Evolutionary conservation across 257 asterid genomes (phyloP), one percentile per base, ranked within the genome.

Genomic region (Lithospermum erythrorhizon): DNA sequence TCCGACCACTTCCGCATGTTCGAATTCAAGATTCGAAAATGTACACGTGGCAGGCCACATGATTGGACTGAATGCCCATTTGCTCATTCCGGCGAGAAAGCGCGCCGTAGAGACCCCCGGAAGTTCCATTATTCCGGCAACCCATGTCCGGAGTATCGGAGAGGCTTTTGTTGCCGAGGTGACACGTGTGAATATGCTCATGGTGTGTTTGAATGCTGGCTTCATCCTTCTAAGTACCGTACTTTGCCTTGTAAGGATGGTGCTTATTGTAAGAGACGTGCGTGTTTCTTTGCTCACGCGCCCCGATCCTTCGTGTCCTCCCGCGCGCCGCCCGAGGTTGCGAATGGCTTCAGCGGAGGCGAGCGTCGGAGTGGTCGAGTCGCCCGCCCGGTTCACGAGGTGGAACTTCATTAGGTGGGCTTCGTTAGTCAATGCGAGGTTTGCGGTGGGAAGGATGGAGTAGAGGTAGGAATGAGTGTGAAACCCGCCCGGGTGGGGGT

Each of bases 31-130:
- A 95, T 89, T 61, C 70, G 76, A 73, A 76, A 72, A 37, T 89
- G 97, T 78, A 67, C 82, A 17, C 79, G 87, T 20, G 82, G 84
- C 24, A 75, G 94, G 75, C 81, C 95, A 41, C 97, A 89, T 56
- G 97, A 86, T 82, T 89, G 97, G 97, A 89, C 97, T 18, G 95
- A 79, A 63, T 89, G 96, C 67, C 96, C 95, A 17, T 89, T 68
- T 65, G 96, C 95, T 0, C 96, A 89, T 53, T 95, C 96, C 6
- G 96, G 95, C 3, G 96, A 89, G 79, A 89, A 89, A 79, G 96
- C 96, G 57, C 84, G 94, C 57, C 84, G 97, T 63, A 55, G 97
- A 66, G 95, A 89, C 63, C 97, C 97, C 6, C 68, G 86, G 6
- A 81, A 75, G 83, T 74, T 62, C 64, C 78, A 66, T 68, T 89